Evolutionary conservation across 768 basidiomycete species (phyloP), one percentile per base, ranked within the genome.

Genomic region (Macrolepiota dolichaula): DNA sequence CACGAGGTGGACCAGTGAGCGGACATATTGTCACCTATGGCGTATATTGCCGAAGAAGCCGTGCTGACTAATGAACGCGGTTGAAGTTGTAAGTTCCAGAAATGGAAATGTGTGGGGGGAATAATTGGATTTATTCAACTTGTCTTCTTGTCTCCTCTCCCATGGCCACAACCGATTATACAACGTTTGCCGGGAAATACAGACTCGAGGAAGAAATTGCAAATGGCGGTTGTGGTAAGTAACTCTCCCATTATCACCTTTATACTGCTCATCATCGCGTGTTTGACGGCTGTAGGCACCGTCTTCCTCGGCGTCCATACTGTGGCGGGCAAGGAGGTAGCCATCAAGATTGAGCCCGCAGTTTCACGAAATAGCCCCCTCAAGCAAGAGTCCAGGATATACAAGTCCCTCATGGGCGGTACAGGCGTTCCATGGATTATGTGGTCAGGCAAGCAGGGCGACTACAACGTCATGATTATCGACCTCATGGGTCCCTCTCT

Each of bases 401-500:
- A 96, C 82, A 94, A 93, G 77, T 87, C 88, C 0, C 83, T 96
- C 63, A 91, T 90, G 81, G 93, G 94, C 46, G 92, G 90, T 51
- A 86, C 89, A 27, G 93, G 93, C 42, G 91, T 96, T 0, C 93
- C 93, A 0, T 94, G 91, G 85, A 90, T 95, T 64, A 87, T 94
- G 80, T 94, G 92, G 86, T 92, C 89, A 4, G 94, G 94, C 32
- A 88, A 85, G 63, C 88, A 96, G 70, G 96, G 90, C 32, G 87
- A 95, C 73, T 98, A 95, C 77, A 98, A 98, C 70, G 95, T 98
- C 67, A 92, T 99, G 83, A 92, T 98, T 70, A 94, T 98, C 69
- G 96, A 98, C 79, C 84, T 98, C 27, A 84, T 99, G 40, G 96
- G 96, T 0, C 94, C 96, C 2, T 89, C 88, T 2, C 78, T 94